A percentile compares a stretch with the other conserved stretches of the same genome.
phyloP scores from a whole-genome alignment of 1,284 basidiomycete species.

The Coriolopsis trogii region DNA sequence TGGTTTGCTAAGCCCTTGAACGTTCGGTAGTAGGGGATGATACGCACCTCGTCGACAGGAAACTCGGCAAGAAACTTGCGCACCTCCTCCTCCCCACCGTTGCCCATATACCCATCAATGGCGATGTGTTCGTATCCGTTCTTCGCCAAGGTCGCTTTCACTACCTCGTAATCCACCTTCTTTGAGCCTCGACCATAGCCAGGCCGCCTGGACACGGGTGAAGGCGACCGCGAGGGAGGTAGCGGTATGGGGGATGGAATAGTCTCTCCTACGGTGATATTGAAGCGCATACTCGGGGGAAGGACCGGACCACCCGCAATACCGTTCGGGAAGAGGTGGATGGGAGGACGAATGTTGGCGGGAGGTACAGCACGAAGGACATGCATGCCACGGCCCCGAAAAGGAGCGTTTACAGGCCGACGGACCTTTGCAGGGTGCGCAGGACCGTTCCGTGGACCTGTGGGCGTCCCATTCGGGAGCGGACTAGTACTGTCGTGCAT shows the following conservation, averaged over 20 bases:
- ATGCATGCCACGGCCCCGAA: conserved; percentile 30
- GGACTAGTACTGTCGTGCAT: conserved; percentile 17
- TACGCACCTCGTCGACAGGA: conserved; percentile 64
- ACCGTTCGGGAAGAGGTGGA: conserved; percentile 25
- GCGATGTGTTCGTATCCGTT: conserved; percentile 69
- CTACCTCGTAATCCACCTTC: conserved; percentile 45
- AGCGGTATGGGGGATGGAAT: background rate
- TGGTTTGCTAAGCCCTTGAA: conserved; percentile 9
- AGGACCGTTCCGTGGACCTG: conserved; percentile 21
- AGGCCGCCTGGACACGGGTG: conserved; percentile 44
- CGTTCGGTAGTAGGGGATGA: background rate
- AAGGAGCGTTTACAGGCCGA: conserved; percentile 27
- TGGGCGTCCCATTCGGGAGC: conserved; percentile 19
- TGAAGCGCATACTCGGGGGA: conserved; percentile 19
- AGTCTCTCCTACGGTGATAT: conserved; percentile 18
- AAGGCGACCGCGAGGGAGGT: conserved; percentile 47
- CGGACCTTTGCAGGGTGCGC: conserved; percentile 27
- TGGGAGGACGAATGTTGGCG: conserved; percentile 20
- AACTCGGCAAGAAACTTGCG: conserved; percentile 62
- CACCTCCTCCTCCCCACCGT: conserved; percentile 68
- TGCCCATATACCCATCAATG: conserved; percentile 52
- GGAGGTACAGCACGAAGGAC: conserved; percentile 18
- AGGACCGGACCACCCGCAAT: conserved; percentile 19
- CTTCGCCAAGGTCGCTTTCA: conserved; percentile 56
- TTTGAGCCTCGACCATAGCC: conserved; percentile 36